These are phyloP conservation scores for Penicillium goetzii DNA, from an alignment of 495 filamentous ascomycete species.

Conservation along the genomic window DNA sequence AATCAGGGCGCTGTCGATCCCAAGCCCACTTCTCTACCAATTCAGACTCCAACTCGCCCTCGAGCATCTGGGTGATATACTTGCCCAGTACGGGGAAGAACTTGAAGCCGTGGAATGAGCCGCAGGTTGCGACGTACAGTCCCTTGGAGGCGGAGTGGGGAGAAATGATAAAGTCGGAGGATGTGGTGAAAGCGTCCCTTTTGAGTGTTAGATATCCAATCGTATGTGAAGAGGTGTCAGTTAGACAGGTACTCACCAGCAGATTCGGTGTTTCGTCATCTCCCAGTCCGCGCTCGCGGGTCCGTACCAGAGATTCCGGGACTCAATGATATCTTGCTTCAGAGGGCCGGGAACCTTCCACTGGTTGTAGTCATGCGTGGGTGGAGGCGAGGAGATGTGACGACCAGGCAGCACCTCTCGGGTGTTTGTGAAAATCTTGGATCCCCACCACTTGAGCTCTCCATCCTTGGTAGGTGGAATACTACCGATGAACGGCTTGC, in stretches of 20 bases:
- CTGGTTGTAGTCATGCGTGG: slow-evolving; percentile 44
- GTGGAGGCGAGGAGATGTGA: slow-evolving; percentile 54
- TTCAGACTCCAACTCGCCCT: slow-evolving; percentile 48
- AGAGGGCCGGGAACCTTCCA: slow-evolving; percentile 51
- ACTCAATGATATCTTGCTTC: slow-evolving; percentile 41
- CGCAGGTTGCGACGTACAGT: slow-evolving; percentile 55
- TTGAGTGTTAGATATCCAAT: slow-evolving; percentile 16
- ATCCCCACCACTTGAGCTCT: slow-evolving; percentile 57
- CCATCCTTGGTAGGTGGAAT: slow-evolving; percentile 42
- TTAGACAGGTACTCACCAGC: slow-evolving; percentile 39
- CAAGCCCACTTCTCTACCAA: slow-evolving; percentile 56
- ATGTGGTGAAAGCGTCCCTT: slow-evolving; percentile 48
- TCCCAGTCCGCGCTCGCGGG: slow-evolving; percentile 40
- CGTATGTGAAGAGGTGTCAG: not conserved
- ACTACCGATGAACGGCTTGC: slow-evolving; percentile 39
- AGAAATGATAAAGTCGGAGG: slow-evolving; percentile 60
- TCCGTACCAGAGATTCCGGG: slow-evolving; percentile 43
- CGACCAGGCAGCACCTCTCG: slow-evolving; percentile 44
- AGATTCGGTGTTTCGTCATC: slow-evolving; percentile 49
- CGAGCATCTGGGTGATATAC: slow-evolving; percentile 60
- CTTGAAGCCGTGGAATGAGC: slow-evolving; percentile 59
- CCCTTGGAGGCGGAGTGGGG: slow-evolving; percentile 54
- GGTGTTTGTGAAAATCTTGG: slow-evolving; percentile 56
- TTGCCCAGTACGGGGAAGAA: slow-evolving; percentile 64
- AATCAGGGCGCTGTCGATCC: slow-evolving; percentile 52